Evolutionary conservation across 1,284 basidiomycete species (phyloP), one percentile per base, ranked within the genome.

Genomic region (Austroboletus rostrupii): DNA sequence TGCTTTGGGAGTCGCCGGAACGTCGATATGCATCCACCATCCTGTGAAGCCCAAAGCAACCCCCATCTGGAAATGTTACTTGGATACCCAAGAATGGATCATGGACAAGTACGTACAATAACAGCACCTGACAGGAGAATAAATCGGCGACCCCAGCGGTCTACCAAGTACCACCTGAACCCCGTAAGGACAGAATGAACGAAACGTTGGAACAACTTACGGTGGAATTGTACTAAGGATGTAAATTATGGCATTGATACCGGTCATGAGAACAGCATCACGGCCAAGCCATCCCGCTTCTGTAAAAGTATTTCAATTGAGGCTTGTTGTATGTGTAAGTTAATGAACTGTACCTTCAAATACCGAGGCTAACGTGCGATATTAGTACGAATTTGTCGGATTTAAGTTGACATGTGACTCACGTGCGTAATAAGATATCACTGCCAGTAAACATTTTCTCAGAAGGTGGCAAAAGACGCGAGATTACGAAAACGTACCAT

Each of bases 211-310:
- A 29, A 20, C 23, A 14, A 75, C 84, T 56, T 53, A 92, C 85
- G 90, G 84, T 17, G 90, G 90, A 42, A 94, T 71, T 3, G 92
- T 92, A 59, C 86, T 88, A 20, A 89, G 71, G 17, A 94, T 70
- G 67, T 97, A 97, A 58, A 94, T 90, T 51, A 94, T 72, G 9
- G 87, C 83, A 62, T 97, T 97, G 66, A 97, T 92, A 8, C 95
- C 96, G 2, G 95, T 94, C 96, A 99, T 99, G 19, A 98, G 77
- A 56, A 99, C 85, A 5, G 96, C 96, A 61, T 97, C 86, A 45
- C 95, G 81, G n/a, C 96, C 96, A 52, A 97, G 80, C 95, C 96
- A 99, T 39, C 96, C 96, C 40, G 95, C 95, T 75, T 90, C 89
- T 92, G 23, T 7, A 72, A 64, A 64, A 48, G 64, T 59, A 45